These are phyloP conservation scores for Aegle marmelos DNA, from an alignment of 345 rosid genomes.

Conservation along the genomic window DNA sequence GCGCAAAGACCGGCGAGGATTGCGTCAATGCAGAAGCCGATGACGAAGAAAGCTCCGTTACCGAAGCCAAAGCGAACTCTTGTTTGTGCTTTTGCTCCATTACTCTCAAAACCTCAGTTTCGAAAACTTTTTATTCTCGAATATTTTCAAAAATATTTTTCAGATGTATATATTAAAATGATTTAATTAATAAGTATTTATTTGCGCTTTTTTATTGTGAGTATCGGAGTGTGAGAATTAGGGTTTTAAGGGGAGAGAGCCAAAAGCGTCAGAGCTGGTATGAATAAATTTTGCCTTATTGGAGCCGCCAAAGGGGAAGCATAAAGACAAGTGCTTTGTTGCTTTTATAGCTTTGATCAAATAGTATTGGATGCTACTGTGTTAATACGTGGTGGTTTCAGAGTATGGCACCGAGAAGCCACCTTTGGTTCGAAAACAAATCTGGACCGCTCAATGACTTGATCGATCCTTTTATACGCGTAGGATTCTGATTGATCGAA, in stretches of 20 bases:
- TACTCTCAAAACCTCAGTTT: neutral
- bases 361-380: neutral
- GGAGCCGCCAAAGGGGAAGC: slow-evolving; percentile 11
- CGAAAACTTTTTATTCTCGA: neutral
- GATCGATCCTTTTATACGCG: neutral
- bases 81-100: slow-evolving; percentile 39
- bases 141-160: neutral
- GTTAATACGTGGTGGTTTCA: neutral
- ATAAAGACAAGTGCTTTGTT: neutral
- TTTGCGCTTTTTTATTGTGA: neutral
- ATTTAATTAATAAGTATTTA: neutral
- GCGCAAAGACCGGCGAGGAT: slow-evolving; percentile 47
- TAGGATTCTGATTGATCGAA: neutral
- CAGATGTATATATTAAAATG: neutral
- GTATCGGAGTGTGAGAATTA: slow-evolving; percentile 18
- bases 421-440: neutral
- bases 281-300: neutral
- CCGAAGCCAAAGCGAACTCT: slow-evolving; percentile 56
- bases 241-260: slow-evolving; percentile 30
- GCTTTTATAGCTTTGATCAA: neutral
- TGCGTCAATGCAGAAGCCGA: slow-evolving; percentile 24
- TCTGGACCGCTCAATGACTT: neutral
- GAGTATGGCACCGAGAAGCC: neutral
- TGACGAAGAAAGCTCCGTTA: slow-evolving; percentile 55
- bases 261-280: slow-evolving; percentile 3